Evolutionary conservation across 495 filamentous ascomycete species (phyloP).

Genomic region (Sordaria brevicollis): DNA sequence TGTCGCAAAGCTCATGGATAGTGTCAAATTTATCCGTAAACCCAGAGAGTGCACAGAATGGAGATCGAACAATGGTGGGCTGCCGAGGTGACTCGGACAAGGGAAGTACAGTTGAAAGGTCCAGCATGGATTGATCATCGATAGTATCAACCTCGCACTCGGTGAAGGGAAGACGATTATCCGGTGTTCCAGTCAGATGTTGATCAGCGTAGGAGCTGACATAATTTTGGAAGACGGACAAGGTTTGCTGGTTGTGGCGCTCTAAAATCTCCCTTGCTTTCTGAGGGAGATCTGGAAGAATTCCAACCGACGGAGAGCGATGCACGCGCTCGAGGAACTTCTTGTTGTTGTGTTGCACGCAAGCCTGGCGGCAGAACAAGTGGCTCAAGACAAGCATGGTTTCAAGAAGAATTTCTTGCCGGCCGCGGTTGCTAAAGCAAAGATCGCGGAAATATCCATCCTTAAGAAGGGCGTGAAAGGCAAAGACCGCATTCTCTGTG

Average conservation of each 20-base stretch:
- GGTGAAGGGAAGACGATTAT: constrained; percentile 50
- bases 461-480: constrained; percentile 61
- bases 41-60: constrained; percentile 65
- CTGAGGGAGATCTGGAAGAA: constrained; percentile 52
- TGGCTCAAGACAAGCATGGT: constrained; percentile 60
- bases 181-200: constrained; percentile 37
- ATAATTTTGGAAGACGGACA: constrained; percentile 55
- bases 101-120: not conserved
- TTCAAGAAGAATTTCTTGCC: constrained; percentile 17
- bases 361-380: constrained; percentile 40
- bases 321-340: constrained; percentile 27
- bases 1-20: constrained; percentile 52
- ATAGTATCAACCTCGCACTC: constrained; percentile 6
- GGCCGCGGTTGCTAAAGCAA: constrained; percentile 37
- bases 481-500: constrained; percentile 59
- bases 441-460: constrained; percentile 57
- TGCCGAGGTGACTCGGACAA: not conserved
- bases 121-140: not conserved
- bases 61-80: constrained; percentile 38
- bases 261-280: constrained; percentile 43
- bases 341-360: constrained; percentile 7
- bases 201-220: constrained; percentile 58
- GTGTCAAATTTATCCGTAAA: constrained; percentile 48
- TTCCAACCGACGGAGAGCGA: constrained; percentile 46
- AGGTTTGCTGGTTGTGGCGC: constrained; percentile 51